Conservation (phyloP, 73 alveolate genomes). For the Symbiodinium natans region DNA sequence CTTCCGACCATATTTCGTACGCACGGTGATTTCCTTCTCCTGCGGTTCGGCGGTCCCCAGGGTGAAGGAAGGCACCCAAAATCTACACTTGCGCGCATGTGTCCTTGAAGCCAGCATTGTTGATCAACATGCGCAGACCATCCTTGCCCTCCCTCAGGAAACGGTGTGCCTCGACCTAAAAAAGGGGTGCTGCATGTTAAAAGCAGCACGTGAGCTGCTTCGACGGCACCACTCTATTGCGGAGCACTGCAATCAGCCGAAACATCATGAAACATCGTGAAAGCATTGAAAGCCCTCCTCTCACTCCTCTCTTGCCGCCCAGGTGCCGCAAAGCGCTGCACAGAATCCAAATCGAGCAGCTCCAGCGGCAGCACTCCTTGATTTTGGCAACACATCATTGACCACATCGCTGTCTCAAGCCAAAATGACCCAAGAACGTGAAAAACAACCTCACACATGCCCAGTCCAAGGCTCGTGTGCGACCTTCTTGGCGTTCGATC, state of each 20-base stretch:
- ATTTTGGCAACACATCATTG: neutral
- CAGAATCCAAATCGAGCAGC: slow-evolving; percentile 70
- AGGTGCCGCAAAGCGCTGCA: slow-evolving; percentile 46
- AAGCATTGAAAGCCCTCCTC: neutral
- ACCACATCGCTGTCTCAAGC: neutral
- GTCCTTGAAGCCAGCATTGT: slow-evolving; percentile 82
- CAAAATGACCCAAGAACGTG: neutral
- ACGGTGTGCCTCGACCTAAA: slow-evolving; percentile 20
- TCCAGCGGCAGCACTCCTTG: slow-evolving; percentile 12
- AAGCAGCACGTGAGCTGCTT: neutral
- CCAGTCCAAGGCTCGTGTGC: neutral
- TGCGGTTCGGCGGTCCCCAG: neutral
- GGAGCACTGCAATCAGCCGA: too few species aligned
- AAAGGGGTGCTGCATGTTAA: neutral
- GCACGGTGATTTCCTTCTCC: neutral
- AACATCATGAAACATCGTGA: too few species aligned
- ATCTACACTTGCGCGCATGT: too few species aligned
- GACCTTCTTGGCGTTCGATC: neutral
- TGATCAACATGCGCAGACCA: slow-evolving; percentile 60
- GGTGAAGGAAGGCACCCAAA: too few species aligned
- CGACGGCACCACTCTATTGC: neutral
- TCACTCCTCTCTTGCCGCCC: neutral
- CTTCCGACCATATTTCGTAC: slow-evolving; percentile 41
- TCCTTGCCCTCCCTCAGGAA: slow-evolving; percentile 24
- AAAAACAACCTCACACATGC: neutral